phyloP scores from a whole-genome alignment of 352 stramenopile species.

The Pythium brassicae region DNA sequence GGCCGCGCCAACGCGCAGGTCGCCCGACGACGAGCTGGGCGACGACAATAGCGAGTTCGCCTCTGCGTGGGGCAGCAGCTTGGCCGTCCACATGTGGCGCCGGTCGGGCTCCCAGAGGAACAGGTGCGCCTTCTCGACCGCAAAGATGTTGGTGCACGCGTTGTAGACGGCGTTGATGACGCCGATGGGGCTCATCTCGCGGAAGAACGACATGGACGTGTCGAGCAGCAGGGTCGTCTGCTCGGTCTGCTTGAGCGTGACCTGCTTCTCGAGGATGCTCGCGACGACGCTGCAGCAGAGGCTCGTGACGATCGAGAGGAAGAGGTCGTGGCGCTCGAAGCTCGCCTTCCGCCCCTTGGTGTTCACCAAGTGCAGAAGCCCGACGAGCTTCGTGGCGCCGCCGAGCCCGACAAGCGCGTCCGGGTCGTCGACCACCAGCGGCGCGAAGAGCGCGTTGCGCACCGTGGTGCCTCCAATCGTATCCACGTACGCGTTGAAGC shows the following conservation, averaged over 20 bases:
- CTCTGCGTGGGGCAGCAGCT: conserved; percentile 36
- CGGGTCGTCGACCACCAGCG: conserved; percentile 50
- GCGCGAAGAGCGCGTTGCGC: conserved; percentile 59
- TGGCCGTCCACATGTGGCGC: conserved; percentile 66
- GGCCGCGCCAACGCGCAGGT: not conserved
- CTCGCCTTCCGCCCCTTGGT: conserved; percentile 50
- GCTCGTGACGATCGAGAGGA: conserved; percentile 71
- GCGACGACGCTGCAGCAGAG: conserved; percentile 62
- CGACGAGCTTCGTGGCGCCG: conserved; percentile 47
- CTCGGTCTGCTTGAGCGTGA: conserved; percentile 56
- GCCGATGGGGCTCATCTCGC: conserved; percentile 73
- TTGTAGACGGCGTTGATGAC: conserved; percentile 84
- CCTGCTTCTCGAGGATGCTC: conserved; percentile 68
- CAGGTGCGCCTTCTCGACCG: conserved; percentile 55
- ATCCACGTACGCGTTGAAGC: conserved; percentile 70
- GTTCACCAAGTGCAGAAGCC: conserved; percentile 67
- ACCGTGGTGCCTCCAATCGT: conserved; percentile 47
- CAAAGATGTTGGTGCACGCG: conserved; percentile 58
- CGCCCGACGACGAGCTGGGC: not conserved
- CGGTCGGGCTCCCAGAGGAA: conserved; percentile 55
- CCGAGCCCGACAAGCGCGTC: conserved; percentile 16
- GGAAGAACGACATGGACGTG: conserved; percentile 76
- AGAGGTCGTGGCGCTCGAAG: conserved; percentile 69
- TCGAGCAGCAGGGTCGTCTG: conserved; percentile 60
- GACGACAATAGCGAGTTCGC: conserved; percentile 5